Evolutionary conservation across 805 yeast genomes (phyloP), one percentile per base, ranked within the genome.

Genomic region (Nakazawaea anatomiae): DNA sequence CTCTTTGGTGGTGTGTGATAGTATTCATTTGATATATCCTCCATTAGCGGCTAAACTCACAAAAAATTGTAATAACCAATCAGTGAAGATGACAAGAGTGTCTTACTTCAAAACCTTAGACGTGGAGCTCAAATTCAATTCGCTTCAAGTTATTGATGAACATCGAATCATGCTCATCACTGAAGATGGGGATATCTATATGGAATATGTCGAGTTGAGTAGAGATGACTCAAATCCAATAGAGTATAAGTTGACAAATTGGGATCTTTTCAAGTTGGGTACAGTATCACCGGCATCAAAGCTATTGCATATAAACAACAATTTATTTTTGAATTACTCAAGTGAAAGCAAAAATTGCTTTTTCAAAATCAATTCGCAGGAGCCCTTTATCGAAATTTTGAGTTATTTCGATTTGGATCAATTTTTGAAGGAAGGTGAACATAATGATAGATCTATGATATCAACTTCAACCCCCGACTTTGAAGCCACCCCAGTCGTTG

Each of bases 361-460:
- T 18, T 50, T 50, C 46, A 39, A 31, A n/a, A 40, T 50, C 14
- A 36, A 28, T 32, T 14, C 46, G 25, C 6, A 25, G 5, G 14
- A 32, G 1, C 52, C 52, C 28, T 41, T 45, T 29, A 40, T 50
- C 12, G 43, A 50, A 11, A n/a, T 50, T n/a, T 36, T 50, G 43
- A 46, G 42, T 9, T 36, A 50, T 30, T 36, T 50, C 14, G 32
- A 39, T 9, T 35, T 42, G 32, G 12, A 25, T 28, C 29, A 42
- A 3, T 46, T 46, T 25, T 32, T 45, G 8, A 14, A 10, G 6
- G 46, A 39, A 18, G 25, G 25, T 18, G 25, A 18, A 18, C 25
- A 18, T 18, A 18, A 18, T 18, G 25, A 18, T 12, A 42, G 30
- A 29, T 42, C 44, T 1, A 30, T 42, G 6, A 10, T 42, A 29